Evolutionary conservation across 371 early-diverging fungal species (phyloP).

Genomic region (Funneliformis caledonium): DNA sequence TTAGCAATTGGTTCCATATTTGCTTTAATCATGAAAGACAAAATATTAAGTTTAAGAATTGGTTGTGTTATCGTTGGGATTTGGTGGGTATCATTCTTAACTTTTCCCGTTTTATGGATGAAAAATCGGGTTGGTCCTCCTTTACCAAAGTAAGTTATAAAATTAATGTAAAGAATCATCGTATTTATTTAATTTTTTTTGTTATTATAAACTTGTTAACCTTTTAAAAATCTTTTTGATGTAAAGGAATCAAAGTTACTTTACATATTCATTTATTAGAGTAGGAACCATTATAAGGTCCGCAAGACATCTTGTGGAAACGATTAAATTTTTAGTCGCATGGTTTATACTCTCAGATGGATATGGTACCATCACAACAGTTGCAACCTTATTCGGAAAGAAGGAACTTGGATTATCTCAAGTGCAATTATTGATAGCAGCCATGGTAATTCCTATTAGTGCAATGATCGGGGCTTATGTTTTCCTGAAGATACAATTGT

Average conservation of each 20-base stretch:
- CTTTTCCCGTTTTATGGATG: constrained; percentile 47
- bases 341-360: constrained; percentile 55
- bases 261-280: constrained; percentile 13
- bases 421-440: constrained; percentile 46
- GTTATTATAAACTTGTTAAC: neutral
- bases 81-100: constrained; percentile 55
- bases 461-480: constrained; percentile 57
- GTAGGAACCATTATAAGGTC: constrained; percentile 44
- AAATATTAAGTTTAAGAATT: constrained; percentile 48
- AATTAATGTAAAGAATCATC: neutral
- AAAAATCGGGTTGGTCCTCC: constrained; percentile 59
- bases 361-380: constrained; percentile 47
- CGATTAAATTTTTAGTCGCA: constrained; percentile 48
- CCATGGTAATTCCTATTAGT: constrained; percentile 52
- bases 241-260: constrained; percentile 2
- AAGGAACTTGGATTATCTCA: neutral
- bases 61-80: constrained; percentile 54
- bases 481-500: constrained; percentile 56
- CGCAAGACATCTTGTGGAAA: constrained; percentile 45
- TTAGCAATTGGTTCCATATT: constrained; percentile 54
- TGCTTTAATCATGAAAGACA: constrained; percentile 44
- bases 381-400: constrained; percentile 45
- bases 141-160: constrained; percentile 43
- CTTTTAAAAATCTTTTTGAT: neutral
- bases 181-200: neutral